Base-by-base conservation (phyloP, 352 stramenopile genomes). In the Globisporangium iwayamae region DNA sequence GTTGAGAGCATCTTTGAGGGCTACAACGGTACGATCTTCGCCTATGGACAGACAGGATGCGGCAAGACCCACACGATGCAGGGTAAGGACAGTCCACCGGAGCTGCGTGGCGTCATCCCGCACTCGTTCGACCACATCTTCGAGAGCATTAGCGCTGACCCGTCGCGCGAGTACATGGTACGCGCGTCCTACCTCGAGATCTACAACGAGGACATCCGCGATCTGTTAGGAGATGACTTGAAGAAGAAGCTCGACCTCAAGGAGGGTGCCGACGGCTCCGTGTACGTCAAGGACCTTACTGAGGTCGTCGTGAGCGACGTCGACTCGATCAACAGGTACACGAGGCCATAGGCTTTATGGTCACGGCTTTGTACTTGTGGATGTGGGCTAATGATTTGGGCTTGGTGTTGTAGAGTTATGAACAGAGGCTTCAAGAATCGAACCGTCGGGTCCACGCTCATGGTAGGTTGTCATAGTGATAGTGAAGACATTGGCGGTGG, bases 191-290 rank as follows among this genome's bases (percentile, higher is more conserved):
- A 97, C 70, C 75, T 98, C 22, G 94, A 98, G 68, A 98, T 98
- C 54, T 98, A 98, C 82, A 98, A 98, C 63, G 94, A 98, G 61
- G 89, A 96, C 58, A 97, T 98, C 54, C 80, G 87, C 22, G 94
- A 98, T 68, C 68, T 98, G 16, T 78, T 98, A 10, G 67, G 56
- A 11, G 83, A 97, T 51, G 78, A 90, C 69, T 50, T 76, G 22
- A 87, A 94, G 71, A 85, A 94, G 66, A 86, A 85, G 71, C 68
- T 96, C 59, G 75, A 91, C 32, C 71, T 98, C 32, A 92, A 96
- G 39, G 93, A 98, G 61, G 78, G 85, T 39, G 77, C 76, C 5
- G 78, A 92, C 38, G 79, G 82, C 8, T 79, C 81, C 0, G 87
- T 97, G 4, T 97, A 94, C 69, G 88, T 98, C 28, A 92, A 97